Conservation (phyloP, 2,329 filamentous ascomycete species). For the Daldinia sp. region DNA sequence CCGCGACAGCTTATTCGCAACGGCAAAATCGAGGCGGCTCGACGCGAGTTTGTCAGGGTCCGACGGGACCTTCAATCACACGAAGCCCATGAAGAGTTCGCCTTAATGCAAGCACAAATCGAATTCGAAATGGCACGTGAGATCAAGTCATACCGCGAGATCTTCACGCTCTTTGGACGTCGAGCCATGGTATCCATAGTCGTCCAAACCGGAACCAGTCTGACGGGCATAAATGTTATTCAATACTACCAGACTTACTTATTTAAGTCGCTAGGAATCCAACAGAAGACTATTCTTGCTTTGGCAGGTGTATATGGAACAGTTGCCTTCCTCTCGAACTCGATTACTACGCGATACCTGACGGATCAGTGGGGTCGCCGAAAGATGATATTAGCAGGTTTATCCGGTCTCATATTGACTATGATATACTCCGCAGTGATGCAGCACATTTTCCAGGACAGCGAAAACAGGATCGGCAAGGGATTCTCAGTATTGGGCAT, state of each 20-base stretch:
- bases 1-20: constrained; percentile 65
- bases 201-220: constrained; percentile 68
- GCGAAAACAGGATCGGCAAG: constrained; percentile 66
- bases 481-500: constrained; percentile 71
- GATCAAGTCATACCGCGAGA: constrained; percentile 63
- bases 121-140: constrained; percentile 69
- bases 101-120: constrained; percentile 65
- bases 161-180: constrained; percentile 64
- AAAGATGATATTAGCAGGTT: constrained; percentile 68
- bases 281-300: constrained; percentile 62
- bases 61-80: constrained; percentile 59
- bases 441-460: constrained; percentile 68
- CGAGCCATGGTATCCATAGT: constrained; percentile 66
- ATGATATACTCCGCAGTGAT: constrained; percentile 71
- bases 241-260: constrained; percentile 59
- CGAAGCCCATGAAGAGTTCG: constrained; percentile 64
- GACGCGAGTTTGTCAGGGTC: constrained; percentile 61
- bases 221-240: constrained; percentile 70
- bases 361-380: constrained; percentile 70
- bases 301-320: constrained; percentile 68
- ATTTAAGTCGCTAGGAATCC: constrained; percentile 63
- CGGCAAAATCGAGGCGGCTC: constrained; percentile 62
- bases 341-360: constrained; percentile 63
- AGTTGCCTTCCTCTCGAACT: constrained; percentile 62
- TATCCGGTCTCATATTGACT: constrained; percentile 64